Base-by-base conservation (phyloP, 1,284 basidiomycete species). In the Pyrrhoderma lamaoense region DNA sequence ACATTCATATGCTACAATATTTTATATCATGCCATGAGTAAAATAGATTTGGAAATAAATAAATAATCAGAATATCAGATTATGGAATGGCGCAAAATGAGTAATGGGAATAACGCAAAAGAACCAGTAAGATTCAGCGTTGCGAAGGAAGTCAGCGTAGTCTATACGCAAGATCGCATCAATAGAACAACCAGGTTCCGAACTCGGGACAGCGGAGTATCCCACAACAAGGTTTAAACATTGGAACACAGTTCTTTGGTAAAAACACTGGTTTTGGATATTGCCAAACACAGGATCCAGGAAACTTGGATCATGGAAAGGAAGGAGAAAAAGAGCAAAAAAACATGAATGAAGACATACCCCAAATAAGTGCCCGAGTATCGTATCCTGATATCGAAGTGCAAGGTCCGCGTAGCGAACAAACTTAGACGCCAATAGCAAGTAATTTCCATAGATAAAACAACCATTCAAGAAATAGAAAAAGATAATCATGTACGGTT, bases 341-440 rank as follows among this genome's bases (percentile, higher is more conserved):
- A 16, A 44, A 39, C 8, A 39, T 16, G n/a, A 23, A 27, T 35
- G 21, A 36, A 31, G 5, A 70, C 82, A 67, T 67, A 84, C 84
- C 56, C 93, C 93, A 59, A 79, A 97, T 36, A 94, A 72, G 68
- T 94, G 90, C 0, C 90, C 92, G 22, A 96, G 73, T 56, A 96
- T 87, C 5, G 89, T 93, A 65, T 94, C 92, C 65, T 95, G 92
- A 67, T 80, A 95, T 51, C 87, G 72, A 55, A 95, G 69, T 16
- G 86, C 76, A 51, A 95, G 68, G 63, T 94, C 89, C 21, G 82
- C 82, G 64, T 94, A 97, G 46, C 86, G 79, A 55, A 84, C 74
- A 65, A 87, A 84, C 85, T 90, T 63, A 14, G 13, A 8, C 38
- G 38, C 38, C 38, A 40, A 31, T 40, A 18, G 14, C 21, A 42